Percentiles rank a stretch among this genome's conserved stretches.
phyloP scores from a whole-genome alignment of 352 stramenopile species.

The Phytophthora pinifolia region DNA sequence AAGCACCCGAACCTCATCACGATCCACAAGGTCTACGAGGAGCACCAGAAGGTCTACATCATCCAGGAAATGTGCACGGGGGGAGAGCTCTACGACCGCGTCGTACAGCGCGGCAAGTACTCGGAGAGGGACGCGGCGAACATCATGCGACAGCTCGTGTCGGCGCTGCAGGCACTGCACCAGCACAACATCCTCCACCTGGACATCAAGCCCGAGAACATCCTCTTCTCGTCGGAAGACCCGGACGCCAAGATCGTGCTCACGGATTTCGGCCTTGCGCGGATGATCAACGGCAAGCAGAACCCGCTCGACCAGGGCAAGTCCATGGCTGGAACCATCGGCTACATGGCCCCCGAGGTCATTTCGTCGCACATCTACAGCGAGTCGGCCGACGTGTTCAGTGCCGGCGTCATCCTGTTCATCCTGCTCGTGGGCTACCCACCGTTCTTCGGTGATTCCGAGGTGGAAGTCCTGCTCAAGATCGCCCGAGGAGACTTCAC shows the following conservation, averaged over 20 bases:
- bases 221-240: conserved; percentile 59
- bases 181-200: conserved; percentile 78
- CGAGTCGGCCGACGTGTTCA: conserved; percentile 74
- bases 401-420: conserved; percentile 79
- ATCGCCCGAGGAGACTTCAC: conserved; percentile 74
- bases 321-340: conserved; percentile 75
- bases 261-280: conserved; percentile 74
- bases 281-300: conserved; percentile 72
- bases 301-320: conserved; percentile 61
- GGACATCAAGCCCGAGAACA: conserved; percentile 84
- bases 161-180: conserved; percentile 64
- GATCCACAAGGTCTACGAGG: conserved; percentile 85
- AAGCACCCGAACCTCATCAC: conserved; percentile 74
- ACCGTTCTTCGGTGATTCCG: conserved; percentile 70
- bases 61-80: conserved; percentile 73
- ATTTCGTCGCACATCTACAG: conserved; percentile 71
- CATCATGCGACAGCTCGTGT: conserved; percentile 70
- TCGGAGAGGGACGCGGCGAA: conserved; percentile 60
- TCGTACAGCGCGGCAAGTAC: conserved; percentile 67
- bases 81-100: conserved; percentile 76
- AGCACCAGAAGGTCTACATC: conserved; percentile 81
- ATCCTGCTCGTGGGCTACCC: conserved; percentile 79
- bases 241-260: conserved; percentile 62
- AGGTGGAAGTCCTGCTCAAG: conserved; percentile 79
- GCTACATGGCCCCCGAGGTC: conserved; percentile 79